A percentile compares a stretch with the other conserved stretches of the same genome.
Evolutionary conservation across 2,329 filamentous ascomycete genomes (phyloP).

Genomic region (Aureobasidium musti): DNA sequence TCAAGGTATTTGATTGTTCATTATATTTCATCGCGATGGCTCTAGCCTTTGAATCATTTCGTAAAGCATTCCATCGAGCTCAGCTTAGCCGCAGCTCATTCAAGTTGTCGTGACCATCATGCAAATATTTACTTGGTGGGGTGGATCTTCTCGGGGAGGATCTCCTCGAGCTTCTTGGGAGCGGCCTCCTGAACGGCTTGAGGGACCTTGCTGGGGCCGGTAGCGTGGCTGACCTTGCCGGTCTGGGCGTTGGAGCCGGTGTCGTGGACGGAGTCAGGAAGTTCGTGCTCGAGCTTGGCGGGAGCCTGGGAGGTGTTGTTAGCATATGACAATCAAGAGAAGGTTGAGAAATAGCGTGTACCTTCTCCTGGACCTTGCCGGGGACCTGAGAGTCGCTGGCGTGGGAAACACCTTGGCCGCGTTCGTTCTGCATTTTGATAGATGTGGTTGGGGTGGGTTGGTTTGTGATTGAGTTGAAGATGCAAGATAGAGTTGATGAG

Average conservation of each 20-base stretch:
- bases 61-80: neutral
- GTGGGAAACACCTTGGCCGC: slow-evolving; percentile 48
- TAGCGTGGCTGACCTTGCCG: slow-evolving; percentile 46
- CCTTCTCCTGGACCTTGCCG: slow-evolving; percentile 44
- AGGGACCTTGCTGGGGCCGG: slow-evolving; percentile 47
- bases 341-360: slow-evolving; percentile 21
- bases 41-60: neutral
- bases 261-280: slow-evolving; percentile 46
- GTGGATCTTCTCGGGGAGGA: slow-evolving; percentile 7
- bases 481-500: neutral
- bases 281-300: slow-evolving; percentile 44
- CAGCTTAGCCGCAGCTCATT: neutral
- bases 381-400: slow-evolving; percentile 47
- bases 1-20: neutral
- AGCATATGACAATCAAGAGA: slow-evolving; percentile 4
- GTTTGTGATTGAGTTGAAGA: neutral
- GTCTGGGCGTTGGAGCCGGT: slow-evolving; percentile 41
- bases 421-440: slow-evolving; percentile 35
- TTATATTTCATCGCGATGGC: neutral
- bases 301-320: slow-evolving; percentile 33
- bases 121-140: slow-evolving; percentile 2
- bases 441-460: neutral
- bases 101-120: neutral
- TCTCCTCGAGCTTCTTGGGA: slow-evolving; percentile 47
- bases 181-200: slow-evolving; percentile 49